Evolutionary conservation across 257 asterid genomes (phyloP).

Genomic region (Haberlea rhodopensis): DNA sequence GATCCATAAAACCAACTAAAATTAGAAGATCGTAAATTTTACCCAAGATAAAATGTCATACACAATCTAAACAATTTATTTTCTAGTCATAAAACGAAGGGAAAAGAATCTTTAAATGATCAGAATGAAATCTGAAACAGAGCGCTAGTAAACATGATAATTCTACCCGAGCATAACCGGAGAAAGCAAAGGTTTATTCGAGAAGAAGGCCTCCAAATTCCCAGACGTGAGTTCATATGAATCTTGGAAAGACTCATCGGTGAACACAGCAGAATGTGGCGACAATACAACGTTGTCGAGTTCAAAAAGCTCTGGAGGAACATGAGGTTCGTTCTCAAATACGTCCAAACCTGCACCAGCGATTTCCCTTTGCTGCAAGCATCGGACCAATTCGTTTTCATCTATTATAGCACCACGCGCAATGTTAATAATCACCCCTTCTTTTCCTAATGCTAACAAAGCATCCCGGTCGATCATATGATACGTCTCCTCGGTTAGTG

Average conservation of each 20-base stretch:
- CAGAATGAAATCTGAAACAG: neutral
- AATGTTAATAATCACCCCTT: slow-evolving; percentile 58
- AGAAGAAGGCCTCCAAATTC: slow-evolving; percentile 62
- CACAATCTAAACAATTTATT: no score
- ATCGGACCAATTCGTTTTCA: slow-evolving; percentile 48
- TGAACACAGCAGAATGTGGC: slow-evolving; percentile 49
- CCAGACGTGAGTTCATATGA: slow-evolving; percentile 37
- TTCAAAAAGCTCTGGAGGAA: slow-evolving; percentile 37
- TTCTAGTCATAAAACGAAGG: no score
- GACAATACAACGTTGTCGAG: slow-evolving; percentile 65
- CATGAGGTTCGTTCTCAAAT: slow-evolving; percentile 58
- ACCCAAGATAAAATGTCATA: no score
- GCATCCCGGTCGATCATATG: slow-evolving; percentile 66
- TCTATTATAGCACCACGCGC: slow-evolving; percentile 70
- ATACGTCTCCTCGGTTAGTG: slow-evolving; percentile 55
- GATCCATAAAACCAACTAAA: no score
- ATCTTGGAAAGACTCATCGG: slow-evolving; percentile 37
- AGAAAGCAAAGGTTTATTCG: slow-evolving; percentile 45
- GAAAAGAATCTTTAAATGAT: no score
- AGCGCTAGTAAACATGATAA: neutral
- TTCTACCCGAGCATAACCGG: slow-evolving; percentile 19
- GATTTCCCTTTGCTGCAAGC: slow-evolving; percentile 43
- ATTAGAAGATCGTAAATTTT: no score
- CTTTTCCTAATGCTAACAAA: slow-evolving; percentile 51
- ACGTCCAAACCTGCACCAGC: slow-evolving; percentile 74